phyloP scores from a whole-genome alignment of 2,329 filamentous ascomycete species.

The Phyllosticta ampelicida region DNA sequence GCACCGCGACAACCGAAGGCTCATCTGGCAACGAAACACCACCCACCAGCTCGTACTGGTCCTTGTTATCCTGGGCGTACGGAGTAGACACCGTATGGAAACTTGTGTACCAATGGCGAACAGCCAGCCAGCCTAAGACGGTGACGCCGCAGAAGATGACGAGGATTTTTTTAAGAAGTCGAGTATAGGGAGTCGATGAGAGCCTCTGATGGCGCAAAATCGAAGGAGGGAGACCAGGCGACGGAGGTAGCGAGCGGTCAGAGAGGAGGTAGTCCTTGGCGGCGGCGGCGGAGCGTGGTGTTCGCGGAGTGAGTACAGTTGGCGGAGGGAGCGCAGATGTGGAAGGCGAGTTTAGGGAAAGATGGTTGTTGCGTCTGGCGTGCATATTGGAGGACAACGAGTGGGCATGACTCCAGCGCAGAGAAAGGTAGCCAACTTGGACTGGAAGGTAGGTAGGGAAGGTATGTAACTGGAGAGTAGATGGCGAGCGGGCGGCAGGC shows the following conservation, averaged over 20 bases:
- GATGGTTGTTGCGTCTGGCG: constrained; percentile 36
- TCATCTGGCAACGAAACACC: constrained; percentile 57
- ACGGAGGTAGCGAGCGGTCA: constrained; percentile 57
- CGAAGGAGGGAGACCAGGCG: constrained; percentile 58
- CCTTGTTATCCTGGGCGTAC: constrained; percentile 20
- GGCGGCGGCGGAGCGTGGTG: constrained; percentile 29
- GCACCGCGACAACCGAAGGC: constrained; percentile 61
- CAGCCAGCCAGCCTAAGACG: constrained; percentile 23
- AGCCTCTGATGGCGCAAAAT: constrained; percentile 56
- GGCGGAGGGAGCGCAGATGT: constrained; percentile 23
- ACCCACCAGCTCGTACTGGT: constrained; percentile 56
- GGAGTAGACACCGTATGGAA: background rate
- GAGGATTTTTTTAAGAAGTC: constrained; percentile 46
- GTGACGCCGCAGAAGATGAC: constrained; percentile 41
- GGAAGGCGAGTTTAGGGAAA: constrained; percentile 34
- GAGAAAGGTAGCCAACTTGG: constrained; percentile 11
- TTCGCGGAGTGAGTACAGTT: constrained; percentile 25
- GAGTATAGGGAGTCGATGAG: constrained; percentile 41
- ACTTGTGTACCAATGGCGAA: background rate
- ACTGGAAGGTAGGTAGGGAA: background rate
- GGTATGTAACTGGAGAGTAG: background rate
- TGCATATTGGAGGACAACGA: constrained; percentile 27
- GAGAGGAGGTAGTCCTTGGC: constrained; percentile 50
- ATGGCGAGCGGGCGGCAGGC: constrained; percentile 1
- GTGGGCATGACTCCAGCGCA: constrained; percentile 14